Percentiles rank a stretch among this genome's conserved stretches.
Conservation (phyloP, 1,284 basidiomycete genomes). For the Leccinum cinnamomeum region DNA sequence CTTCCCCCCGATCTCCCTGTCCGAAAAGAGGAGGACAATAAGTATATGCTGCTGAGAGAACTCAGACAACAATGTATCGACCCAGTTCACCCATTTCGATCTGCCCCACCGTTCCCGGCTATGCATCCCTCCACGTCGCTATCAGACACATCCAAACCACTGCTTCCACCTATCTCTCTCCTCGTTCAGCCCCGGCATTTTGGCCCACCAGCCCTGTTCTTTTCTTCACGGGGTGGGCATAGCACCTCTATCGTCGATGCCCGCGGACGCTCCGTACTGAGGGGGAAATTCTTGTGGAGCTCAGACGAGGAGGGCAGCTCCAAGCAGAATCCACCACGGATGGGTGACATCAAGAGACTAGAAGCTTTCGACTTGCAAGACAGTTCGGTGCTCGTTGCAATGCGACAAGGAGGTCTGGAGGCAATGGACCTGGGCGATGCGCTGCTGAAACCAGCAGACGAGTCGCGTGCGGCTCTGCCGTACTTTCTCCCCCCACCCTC, state of each 20-base stretch:
- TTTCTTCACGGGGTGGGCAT: constrained; percentile 80
- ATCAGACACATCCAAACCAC: constrained; percentile 49
- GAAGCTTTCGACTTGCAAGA: constrained; percentile 75
- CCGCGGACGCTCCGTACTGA: constrained; percentile 77
- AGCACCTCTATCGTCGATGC: constrained; percentile 83
- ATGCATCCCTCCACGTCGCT: constrained; percentile 19
- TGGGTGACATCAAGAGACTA: constrained; percentile 77
- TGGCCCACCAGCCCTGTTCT: constrained; percentile 84
- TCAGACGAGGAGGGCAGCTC: constrained; percentile 55
- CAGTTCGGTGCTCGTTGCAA: constrained; percentile 72
- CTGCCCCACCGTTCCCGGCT: constrained; percentile 43
- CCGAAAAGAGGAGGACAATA: constrained; percentile 67
- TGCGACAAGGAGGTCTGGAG: constrained; percentile 80
- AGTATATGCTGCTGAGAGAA: constrained; percentile 68
- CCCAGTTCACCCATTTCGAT: constrained; percentile 72
- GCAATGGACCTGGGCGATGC: constrained; percentile 76
- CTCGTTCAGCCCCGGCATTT: constrained; percentile 79
- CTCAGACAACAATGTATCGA: constrained; percentile 72
- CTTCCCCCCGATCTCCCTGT: constrained; percentile 78
- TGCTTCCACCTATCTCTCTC: constrained; percentile 75
- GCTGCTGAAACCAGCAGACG: constrained; percentile 70
- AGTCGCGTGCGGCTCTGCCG: constrained; percentile 66
- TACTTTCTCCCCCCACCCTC: constrained; percentile 61
- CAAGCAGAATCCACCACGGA: constrained; percentile 40
- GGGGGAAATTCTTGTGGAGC: constrained; percentile 77